Conservation (phyloP, 768 basidiomycete genomes). For the Boletus rufocinnamomeus region DNA sequence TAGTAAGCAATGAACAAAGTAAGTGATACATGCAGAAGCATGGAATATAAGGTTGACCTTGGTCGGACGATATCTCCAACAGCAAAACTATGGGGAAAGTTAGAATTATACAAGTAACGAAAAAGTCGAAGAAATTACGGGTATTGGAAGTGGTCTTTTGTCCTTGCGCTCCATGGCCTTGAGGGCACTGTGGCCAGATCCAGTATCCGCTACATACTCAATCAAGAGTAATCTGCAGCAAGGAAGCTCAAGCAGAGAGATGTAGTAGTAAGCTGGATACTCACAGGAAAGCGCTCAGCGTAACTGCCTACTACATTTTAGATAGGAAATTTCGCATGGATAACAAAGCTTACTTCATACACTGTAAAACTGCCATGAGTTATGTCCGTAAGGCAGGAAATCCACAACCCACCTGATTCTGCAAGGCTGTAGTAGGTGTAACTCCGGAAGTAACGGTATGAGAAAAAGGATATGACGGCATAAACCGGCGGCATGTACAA, state of each 20-base stretch:
- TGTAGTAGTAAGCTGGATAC: constrained; percentile 28
- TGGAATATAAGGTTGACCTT: constrained; percentile 46
- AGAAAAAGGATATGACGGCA: constrained; percentile 81
- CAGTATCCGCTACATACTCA: constrained; percentile 79
- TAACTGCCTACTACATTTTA: constrained; percentile 58
- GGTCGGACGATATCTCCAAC: constrained; percentile 78
- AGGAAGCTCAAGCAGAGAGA: neutral
- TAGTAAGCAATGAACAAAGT: constrained; percentile 28
- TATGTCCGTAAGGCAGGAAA: constrained; percentile 28
- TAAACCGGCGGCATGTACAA: constrained; percentile 85
- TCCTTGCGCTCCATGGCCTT: constrained; percentile 78
- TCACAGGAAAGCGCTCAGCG: constrained; percentile 83
- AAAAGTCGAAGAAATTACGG: constrained; percentile 42
- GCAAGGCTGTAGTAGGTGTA: constrained; percentile 66
- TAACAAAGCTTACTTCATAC: constrained; percentile 56
- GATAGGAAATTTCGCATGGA: constrained; percentile 16
- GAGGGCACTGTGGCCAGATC: constrained; percentile 58
- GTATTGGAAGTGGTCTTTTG: constrained; percentile 70
- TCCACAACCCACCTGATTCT: constrained; percentile 44
- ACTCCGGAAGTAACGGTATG: constrained; percentile 79
- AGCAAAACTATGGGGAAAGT: constrained; percentile 60
- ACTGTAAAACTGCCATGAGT: constrained; percentile 39
- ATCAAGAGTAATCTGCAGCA: constrained; percentile 68
- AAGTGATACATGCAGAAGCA: constrained; percentile 1
- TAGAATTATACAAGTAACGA: neutral